Percentiles rank a stretch among this genome's conserved stretches.
These are phyloP conservation scores for Kurtzmaniella fragi DNA, from an alignment of 805 yeast species.

Conservation along the genomic window DNA sequence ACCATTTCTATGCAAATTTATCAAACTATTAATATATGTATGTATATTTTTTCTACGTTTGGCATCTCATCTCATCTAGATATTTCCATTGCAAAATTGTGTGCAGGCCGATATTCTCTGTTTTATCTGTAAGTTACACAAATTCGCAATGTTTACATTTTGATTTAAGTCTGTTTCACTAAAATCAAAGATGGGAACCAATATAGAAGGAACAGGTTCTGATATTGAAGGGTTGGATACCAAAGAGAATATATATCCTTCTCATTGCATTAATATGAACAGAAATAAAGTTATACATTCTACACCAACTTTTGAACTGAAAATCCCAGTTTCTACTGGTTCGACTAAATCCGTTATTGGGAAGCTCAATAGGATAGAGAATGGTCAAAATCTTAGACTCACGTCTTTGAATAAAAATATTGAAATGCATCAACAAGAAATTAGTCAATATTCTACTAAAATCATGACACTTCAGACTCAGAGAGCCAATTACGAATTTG, in stretches of 20 bases:
- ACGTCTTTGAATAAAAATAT: conserved; percentile 5
- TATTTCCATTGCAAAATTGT: too few species aligned
- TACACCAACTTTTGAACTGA: too few species aligned
- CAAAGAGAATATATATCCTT: too few species aligned
- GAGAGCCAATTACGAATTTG: conserved; percentile 32
- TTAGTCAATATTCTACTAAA: conserved; percentile 12
- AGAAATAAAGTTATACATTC: too few species aligned
- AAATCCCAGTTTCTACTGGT: too few species aligned
- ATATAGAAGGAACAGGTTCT: too few species aligned
- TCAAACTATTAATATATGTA: background rate
- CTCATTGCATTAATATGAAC: too few species aligned
- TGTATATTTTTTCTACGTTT: background rate
- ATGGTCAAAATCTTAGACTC: conserved; percentile 9
- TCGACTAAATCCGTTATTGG: background rate
- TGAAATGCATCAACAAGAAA: conserved; percentile 12
- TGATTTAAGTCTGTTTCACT: too few species aligned
- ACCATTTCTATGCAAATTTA: conserved; percentile 10
- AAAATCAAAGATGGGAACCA: too few species aligned
- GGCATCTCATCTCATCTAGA: conserved; percentile 1
- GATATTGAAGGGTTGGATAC: too few species aligned
- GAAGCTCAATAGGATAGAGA: conserved; percentile 7
- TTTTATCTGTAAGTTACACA: background rate
- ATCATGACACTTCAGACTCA: conserved; percentile 30
- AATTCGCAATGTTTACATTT: too few species aligned
- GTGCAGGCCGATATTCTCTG: too few species aligned